Evolutionary conservation across 163 green algal genomes (phyloP), one percentile per base, ranked within the genome.

Genomic region (Scenedesmus sp.): DNA sequence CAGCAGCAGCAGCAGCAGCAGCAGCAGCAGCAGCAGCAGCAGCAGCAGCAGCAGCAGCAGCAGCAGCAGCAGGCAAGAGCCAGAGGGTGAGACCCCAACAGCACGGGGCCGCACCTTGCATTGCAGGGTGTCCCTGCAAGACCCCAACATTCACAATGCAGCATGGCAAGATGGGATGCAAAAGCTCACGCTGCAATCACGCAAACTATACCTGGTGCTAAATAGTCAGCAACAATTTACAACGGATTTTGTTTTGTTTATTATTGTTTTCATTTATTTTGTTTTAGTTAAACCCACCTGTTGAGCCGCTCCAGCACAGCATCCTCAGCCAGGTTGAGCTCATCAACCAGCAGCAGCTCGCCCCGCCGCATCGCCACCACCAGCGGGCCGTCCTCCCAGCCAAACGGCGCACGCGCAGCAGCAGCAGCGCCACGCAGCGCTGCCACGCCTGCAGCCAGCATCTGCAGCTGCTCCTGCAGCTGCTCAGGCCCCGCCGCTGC

Each of bases 301-400:
- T 99, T 99, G n/a, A 99, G 95, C 0, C 98, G 94, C 94, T 99
- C 98, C 59, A 99, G 95, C 74, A 99, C 98, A 0, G 98, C 97
- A 92, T 99, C 98, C 84, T 99, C 98, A 2, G 98, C 98, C 82
- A 99, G 95, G 92, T 99, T 99, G 85, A 99, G 96, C 94, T 99
- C 98, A 91, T 99, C 98, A 6, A 99, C 95, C 16, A 99, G 93
- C 66, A 99, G 93, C 88, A 99, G 96, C 91, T 99, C 97, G 13
- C 98, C 98, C 1, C 95, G 83, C 7, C 96, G 94, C 98, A 99
- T 99, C 10, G 98, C 98, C 56, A 94, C 94, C n/a, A 99, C 96
- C 88, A 99, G 95, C 16, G 98, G 98, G 2, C 98, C 98, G 89
- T 99, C 98, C 59, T 95, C 96, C 98, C 98, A 99, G 77, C 95